Evolutionary conservation across 2,329 filamentous ascomycete species (phyloP), one percentile per base, ranked within the genome.

Genomic region (Aspergillus sp.): DNA sequence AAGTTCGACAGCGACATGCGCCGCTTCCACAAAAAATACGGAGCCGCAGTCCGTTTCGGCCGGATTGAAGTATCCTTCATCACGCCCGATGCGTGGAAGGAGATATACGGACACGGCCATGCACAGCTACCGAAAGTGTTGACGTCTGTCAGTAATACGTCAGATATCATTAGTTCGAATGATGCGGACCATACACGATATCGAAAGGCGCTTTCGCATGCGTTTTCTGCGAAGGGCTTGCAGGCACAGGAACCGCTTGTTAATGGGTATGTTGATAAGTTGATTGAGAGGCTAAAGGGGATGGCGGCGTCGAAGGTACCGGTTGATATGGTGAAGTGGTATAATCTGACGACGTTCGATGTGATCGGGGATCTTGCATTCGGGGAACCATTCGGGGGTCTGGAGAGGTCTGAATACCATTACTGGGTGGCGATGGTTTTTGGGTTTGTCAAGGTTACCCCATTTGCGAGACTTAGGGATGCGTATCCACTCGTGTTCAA

Each of bases 211-310:
- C 49, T 74, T 6, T 47, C 60, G 4, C 64, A 66, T 47, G 70
- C 66, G 0, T 74, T 74, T 48, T 71, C 68, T 0, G 67, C 71
- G 32, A 64, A 64, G 43, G 66, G 67, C 1, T 47, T 75, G 9
- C 54, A 56, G 12, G 61, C 64, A 9, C 71, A 70, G 47, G 69
- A 68, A 45, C 53, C 55, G 0, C 41, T 68, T 2, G 52, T 73
- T 5, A 54, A 57, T 15, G 17, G 17, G 3, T 67, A 66, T 48
- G 48, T 68, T 3, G 58, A 67, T n/a, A 47, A 57, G 3, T 46
- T 69, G 7, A 56, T 67, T n/a, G n/a, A 49, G 25, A 49, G 54
- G 15, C 22, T 67, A 7, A 42, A 49, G 9, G 50, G 43, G 4
- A 23, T 49, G n/a, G 23, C 45, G 30, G 51, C 38, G 23, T 52